Evolutionary conservation across 441 rosid species (phyloP).

Genomic region (Pelargonium citronellum): DNA sequence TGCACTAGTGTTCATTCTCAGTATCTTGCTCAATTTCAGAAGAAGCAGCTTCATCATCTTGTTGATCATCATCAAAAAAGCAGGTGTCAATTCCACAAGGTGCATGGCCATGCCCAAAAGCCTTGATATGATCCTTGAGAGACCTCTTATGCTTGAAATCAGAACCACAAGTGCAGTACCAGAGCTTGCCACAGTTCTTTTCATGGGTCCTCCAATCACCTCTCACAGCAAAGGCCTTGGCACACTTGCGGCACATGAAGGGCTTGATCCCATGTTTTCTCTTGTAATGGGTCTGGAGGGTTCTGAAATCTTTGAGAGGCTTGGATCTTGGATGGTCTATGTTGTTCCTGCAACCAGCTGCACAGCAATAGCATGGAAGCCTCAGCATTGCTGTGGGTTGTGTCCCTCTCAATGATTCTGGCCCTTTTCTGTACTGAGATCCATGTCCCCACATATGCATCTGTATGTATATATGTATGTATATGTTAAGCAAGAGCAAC

Average conservation of each 20-base stretch:
- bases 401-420: slow-evolving; percentile 87
- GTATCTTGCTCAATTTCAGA: slow-evolving; percentile 79
- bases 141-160: slow-evolving; percentile 97
- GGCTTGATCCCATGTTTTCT: slow-evolving; percentile 88
- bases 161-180: slow-evolving; percentile 93
- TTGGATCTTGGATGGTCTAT: slow-evolving; percentile 84
- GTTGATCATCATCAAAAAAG: slow-evolving; percentile 40
- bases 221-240: slow-evolving; percentile 86
- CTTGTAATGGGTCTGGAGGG: slow-evolving; percentile 97
- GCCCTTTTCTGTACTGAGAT: slow-evolving; percentile 91
- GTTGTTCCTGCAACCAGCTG: slow-evolving; percentile 89
- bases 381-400: slow-evolving; percentile 93
- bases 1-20: slow-evolving; percentile 20
- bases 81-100: slow-evolving; percentile 47
- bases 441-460: slow-evolving; percentile 99
- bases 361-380: slow-evolving; percentile 91
- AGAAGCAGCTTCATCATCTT: slow-evolving; percentile 65
- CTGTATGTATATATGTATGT: slow-evolving; percentile 28
- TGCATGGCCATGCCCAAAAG: slow-evolving; percentile 78
- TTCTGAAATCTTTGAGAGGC: slow-evolving; percentile 87
- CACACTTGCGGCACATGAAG: slow-evolving; percentile 81
- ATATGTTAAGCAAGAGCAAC: not conserved
- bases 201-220: slow-evolving; percentile 99
- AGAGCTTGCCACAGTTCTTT: slow-evolving; percentile 96
- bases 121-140: slow-evolving; percentile 81